Evolutionary conservation across 257 asterid genomes (phyloP).

Genomic region (Nicotiana attenuata): DNA sequence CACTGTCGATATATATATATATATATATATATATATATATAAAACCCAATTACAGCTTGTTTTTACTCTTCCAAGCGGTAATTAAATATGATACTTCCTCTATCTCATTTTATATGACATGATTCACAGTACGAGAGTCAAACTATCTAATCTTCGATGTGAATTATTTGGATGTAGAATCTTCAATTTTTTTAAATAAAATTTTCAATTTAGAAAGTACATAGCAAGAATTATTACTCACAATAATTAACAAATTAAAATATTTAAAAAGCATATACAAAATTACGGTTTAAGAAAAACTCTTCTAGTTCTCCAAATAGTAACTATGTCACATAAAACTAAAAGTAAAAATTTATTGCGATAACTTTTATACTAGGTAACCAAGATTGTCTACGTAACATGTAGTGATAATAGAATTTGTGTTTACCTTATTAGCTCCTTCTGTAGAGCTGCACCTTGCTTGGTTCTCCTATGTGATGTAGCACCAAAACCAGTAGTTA

Average conservation of each 20-base stretch:
- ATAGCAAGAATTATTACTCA: too few relatives aligned
- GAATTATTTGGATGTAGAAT: too few relatives aligned
- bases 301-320: too few relatives aligned
- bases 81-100: background rate
- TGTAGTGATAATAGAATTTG: background rate
- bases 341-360: background rate
- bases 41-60: background rate
- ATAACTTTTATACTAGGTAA: background rate
- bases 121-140: too few relatives aligned
- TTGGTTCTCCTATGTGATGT: constrained; percentile 39
- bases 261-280: too few relatives aligned
- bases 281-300: too few relatives aligned
- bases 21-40: too few relatives aligned
- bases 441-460: constrained; percentile 38
- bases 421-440: constrained; percentile 34
- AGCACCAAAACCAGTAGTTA: constrained; percentile 45
- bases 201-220: too few relatives aligned
- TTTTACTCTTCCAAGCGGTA: background rate
- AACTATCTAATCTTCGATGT: too few relatives aligned
- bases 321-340: background rate
- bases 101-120: too few relatives aligned
- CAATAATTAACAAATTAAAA: too few relatives aligned
- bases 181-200: too few relatives aligned
- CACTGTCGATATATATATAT: background rate
- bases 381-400: background rate